Evolutionary conservation across 495 filamentous ascomycete species (phyloP), one percentile per base, ranked within the genome.

Genomic region (Recurvomyces mirabilis): DNA sequence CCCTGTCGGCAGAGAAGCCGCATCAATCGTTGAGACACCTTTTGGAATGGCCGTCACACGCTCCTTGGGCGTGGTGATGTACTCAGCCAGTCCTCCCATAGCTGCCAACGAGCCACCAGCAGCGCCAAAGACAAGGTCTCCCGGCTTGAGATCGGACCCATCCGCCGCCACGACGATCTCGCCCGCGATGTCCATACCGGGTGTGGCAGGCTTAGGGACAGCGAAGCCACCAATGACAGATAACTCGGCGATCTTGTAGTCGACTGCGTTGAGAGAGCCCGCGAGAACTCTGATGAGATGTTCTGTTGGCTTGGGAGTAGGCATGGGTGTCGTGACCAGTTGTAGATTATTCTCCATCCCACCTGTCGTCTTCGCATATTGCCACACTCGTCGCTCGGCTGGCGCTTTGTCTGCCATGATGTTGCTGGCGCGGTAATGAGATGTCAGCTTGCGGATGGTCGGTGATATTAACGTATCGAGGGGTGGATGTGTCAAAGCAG

Each of bases 101-200:
- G 63, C 54, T 19, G 59, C 35, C 0, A 68, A 65, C 5, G 29
- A 25, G 21, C 36, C 25, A 1, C 20, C 34, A 2, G 62, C 51
- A 4, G 58, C 61, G 1, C 81, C 81, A 54, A 70, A 81, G 17
- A 83, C 77, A 0, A 70, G 41, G 41, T 79, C 66, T n/a, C 77
- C 79, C 0, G 61, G 35, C 12, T 57, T 56, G 32, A 78, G 64
- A 5, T 55, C 47, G 0, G 58, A 61, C 1, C 62, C 64, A 0
- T 63, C 63, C 0, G 65, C 51, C 15, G 55, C 37, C 29, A 26
- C 45, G n/a, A 72, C 66, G 11, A 86, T 68, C 7, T 67, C 68
- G 3, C 81, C 81, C 38, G 69, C 69, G 52, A 78, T 80, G 58
- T 85, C 81, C 57, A 78, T 61, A 0, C 75, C 72, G 75, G 81